Percentiles rank a stretch among this genome's conserved stretches.
Evolutionary conservation across 257 asterid genomes (phyloP).

Genomic region (Jacaranda copaia): DNA sequence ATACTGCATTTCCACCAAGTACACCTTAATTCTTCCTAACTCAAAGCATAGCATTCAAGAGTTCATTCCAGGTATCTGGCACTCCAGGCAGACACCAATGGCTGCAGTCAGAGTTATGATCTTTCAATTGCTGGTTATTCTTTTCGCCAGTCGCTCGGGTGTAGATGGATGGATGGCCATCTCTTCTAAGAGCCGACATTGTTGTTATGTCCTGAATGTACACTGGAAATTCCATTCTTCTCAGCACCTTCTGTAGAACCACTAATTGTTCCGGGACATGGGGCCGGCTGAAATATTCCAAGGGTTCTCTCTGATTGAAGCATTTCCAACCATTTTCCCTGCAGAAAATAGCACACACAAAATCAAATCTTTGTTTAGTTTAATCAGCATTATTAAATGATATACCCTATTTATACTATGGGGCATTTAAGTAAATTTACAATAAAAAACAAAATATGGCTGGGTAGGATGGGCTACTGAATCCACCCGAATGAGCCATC

Average conservation of each 20-base stretch:
- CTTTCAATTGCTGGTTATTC: constrained; percentile 50
- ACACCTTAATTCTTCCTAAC: constrained; percentile 17
- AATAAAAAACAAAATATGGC: too few species aligned
- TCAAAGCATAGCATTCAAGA: constrained; percentile 64
- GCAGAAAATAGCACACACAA: not conserved
- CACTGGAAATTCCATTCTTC: constrained; percentile 71
- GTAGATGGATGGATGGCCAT: constrained; percentile 93
- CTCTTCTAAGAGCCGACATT: constrained; percentile 70
- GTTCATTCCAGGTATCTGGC: constrained; percentile 91
- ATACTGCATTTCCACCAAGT: not conserved
- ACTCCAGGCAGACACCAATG: constrained; percentile 98
- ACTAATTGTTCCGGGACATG: constrained; percentile 57
- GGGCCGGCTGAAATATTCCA: constrained; percentile 51
- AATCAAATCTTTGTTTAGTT: not conserved
- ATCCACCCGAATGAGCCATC: too few species aligned
- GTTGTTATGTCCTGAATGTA: constrained; percentile 67
- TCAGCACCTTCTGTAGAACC: constrained; percentile 61
- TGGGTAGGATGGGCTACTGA: too few species aligned
- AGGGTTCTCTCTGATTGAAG: constrained; percentile 63
- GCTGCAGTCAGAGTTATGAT: constrained; percentile 69
- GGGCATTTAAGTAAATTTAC: not conserved
- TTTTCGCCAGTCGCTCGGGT: constrained; percentile 56
- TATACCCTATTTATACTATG: too few species aligned
- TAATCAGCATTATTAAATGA: not conserved
- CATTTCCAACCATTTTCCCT: constrained; percentile 85